These are phyloP conservation scores for Paraphaeosphaeria minitans DNA, from an alignment of 2,329 filamentous ascomycete species.

Conservation along the genomic window DNA sequence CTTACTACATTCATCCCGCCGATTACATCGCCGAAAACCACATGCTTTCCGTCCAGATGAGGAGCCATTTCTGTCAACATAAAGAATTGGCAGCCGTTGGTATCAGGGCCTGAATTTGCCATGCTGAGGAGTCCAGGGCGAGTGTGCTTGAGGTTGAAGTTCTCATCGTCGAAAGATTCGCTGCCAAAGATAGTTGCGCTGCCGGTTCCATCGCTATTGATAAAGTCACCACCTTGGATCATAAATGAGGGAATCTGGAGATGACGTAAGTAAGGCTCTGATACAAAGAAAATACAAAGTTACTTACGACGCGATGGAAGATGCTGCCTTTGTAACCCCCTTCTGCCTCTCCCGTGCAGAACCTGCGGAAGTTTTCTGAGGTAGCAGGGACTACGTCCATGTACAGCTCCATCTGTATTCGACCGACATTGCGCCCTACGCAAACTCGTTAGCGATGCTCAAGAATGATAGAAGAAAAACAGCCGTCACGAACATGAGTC, in stretches of 20 bases:
- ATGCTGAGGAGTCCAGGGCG: conserved; percentile 64
- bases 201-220: conserved; percentile 83
- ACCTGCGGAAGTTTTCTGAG: conserved; percentile 76
- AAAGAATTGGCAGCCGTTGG: conserved; percentile 91
- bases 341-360: conserved; percentile 76
- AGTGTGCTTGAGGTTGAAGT: conserved; percentile 86
- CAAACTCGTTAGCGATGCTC: not conserved
- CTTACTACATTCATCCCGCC: conserved; percentile 84
- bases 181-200: conserved; percentile 87
- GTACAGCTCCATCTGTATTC: conserved; percentile 85
- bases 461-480: not conserved
- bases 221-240: conserved; percentile 83
- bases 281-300: conserved; percentile 40
- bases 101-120: conserved; percentile 59
- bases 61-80: conserved; percentile 79
- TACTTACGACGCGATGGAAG: conserved; percentile 80
- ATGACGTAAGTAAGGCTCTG: not conserved
- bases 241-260: conserved; percentile 74
- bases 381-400: conserved; percentile 85
- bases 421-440: conserved; percentile 61
- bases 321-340: conserved; percentile 77
- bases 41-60: conserved; percentile 18
- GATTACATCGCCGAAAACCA: conserved; percentile 72
- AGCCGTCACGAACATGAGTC: no score
- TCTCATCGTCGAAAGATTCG: conserved; percentile 83